Base-by-base conservation (phyloP, 768 basidiomycete genomes). In the Termitomyces sp. region DNA sequence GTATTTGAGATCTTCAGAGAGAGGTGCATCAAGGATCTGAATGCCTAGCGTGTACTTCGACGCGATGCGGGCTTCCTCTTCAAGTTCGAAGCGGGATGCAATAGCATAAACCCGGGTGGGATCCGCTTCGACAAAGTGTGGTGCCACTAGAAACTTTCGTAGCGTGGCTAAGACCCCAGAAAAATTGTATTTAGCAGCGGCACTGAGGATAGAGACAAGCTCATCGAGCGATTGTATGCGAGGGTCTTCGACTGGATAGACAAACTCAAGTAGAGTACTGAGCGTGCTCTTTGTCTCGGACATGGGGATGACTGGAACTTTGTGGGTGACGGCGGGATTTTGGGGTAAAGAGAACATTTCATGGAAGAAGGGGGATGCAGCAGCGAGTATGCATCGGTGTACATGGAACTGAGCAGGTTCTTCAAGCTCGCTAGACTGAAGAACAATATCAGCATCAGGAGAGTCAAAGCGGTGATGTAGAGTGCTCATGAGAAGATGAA, bases 301-400 rank as follows among this genome's bases (percentile, higher is more conserved):
- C 4, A 88, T 73, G 2, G 83, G 79, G 29, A 90, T 75, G 48
- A 80, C 61, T 10, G 83, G 82, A 26, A 69, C 65, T 16, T 61
- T 59, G 18, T 65, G 60, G 43, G n/a, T 58, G 49, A 27, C 46
- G 7, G 13, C 57, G 36, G 56, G 69, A 46, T 42, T 62, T 60
- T 88, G 86, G 5, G 88, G 86, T 18, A 89, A 72, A 22, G 80
- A 68, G 64, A 90, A 85, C 84, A 89, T 83, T 55, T 85, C 80
- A 52, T 69, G 67, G 69, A 90, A 91, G 71, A 90, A 86, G 2
- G 83, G 77, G 5, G 88, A 90, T 1, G 85, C 84, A 5, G 76
- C 73, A 12, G 80, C 71, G 48, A 91, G 79, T 59, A 90, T 78
- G 67, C 78, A 80, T 59, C 76, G 76, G 69, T 88, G 88, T 32